Conservation (phyloP, 179 eudicot species). For the Silene vulgaris region DNA sequence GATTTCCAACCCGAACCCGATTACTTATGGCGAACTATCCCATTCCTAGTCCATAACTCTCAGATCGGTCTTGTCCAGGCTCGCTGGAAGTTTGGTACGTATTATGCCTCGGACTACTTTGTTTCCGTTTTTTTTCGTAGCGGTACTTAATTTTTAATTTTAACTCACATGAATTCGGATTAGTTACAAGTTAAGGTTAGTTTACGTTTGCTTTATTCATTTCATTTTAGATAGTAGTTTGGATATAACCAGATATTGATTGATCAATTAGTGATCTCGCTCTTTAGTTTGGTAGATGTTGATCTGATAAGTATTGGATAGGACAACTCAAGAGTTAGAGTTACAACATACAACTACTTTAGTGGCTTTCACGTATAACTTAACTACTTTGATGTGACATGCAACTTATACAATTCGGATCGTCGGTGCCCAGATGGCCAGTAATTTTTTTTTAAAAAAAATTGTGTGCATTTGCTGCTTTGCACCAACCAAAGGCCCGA, state of each 20-base stretch:
- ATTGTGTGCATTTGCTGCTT: neutral
- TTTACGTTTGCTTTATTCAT: no score
- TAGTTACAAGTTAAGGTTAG: neutral
- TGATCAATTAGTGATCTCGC: no score
- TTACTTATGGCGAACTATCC: slow-evolving; percentile 59
- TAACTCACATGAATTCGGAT: neutral
- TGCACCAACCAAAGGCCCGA: neutral
- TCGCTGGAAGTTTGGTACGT: slow-evolving; percentile 78
- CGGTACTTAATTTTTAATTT: neutral
- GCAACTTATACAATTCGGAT: neutral
- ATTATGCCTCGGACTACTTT: neutral
- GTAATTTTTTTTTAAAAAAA: no score
- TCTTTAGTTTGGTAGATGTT: no score
- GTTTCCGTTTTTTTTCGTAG: no score
- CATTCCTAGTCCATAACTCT: slow-evolving; percentile 51
- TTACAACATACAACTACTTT: no score
- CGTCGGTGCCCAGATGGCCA: neutral
- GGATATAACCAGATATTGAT: no score
- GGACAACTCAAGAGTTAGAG: no score
- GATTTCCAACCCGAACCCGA: slow-evolving; percentile 78
- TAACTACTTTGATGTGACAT: neutral
- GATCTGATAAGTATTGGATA: no score
- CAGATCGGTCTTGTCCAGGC: slow-evolving; percentile 68
- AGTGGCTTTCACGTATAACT: no score
- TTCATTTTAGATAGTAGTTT: no score